Evolutionary conservation across 75 land plant genomes (phyloP).

Genomic region (Isoetes taiwanensis): DNA sequence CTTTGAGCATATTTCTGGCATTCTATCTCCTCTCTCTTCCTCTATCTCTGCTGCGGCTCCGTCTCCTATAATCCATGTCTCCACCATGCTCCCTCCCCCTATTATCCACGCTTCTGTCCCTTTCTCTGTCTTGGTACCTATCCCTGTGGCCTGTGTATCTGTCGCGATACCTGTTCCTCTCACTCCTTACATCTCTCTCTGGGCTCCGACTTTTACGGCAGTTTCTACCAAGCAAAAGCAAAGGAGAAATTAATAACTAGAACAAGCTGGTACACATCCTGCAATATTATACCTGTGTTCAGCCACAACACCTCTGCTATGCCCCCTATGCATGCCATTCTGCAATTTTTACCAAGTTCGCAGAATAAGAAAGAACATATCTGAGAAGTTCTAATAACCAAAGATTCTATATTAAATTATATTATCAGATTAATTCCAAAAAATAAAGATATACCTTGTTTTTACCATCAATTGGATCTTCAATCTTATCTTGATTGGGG

Average conservation of each 20-base stretch:
- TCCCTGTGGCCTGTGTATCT: constrained; percentile 10
- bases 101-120: constrained; percentile 8
- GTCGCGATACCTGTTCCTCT: constrained; percentile 10
- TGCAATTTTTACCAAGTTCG: not conserved
- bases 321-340: not conserved
- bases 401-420: constrained; percentile 6
- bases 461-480: constrained; percentile 8
- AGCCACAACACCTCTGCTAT: not conserved
- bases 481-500: constrained; percentile 4
- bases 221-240: constrained; percentile 6
- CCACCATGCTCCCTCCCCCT: constrained; percentile 4
- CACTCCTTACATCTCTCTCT: constrained; percentile 11
- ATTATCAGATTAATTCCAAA: not conserved
- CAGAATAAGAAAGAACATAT: no score
- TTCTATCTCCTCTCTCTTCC: constrained; percentile 3
- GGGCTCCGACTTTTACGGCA: constrained; percentile 15
- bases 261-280: not conserved
- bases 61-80: constrained; percentile 12
- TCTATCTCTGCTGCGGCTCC: constrained; percentile 12
- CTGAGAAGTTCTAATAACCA: not conserved
- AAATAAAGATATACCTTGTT: constrained; percentile 5
- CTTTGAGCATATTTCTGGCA: no score
- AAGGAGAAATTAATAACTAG: not conserved
- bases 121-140: constrained; percentile 16
- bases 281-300: not conserved